Evolutionary conservation across 75 land plant genomes (phyloP).

Genomic region (Pinus albicaulis): DNA sequence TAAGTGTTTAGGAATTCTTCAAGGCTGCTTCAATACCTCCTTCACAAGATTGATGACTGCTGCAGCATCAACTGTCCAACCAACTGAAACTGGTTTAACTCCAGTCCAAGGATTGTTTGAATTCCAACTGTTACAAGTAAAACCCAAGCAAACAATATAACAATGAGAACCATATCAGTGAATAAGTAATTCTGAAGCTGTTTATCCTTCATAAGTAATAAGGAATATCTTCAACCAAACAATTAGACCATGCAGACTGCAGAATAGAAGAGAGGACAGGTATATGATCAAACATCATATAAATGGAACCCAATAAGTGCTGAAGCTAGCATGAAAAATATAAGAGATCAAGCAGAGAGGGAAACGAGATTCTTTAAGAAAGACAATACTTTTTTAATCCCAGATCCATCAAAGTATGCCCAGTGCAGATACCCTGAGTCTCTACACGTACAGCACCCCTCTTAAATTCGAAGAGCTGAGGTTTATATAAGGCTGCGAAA

Average conservation of each 20-base stretch:
- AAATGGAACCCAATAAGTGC: no score
- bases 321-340: background rate
- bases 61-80: slow-evolving; percentile 81
- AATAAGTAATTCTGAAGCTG: no score
- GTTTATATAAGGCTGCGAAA: slow-evolving; percentile 76
- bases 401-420: slow-evolving; percentile 89
- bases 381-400: slow-evolving; percentile 77
- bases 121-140: slow-evolving; percentile 68
- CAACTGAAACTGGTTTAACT: slow-evolving; percentile 73
- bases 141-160: background rate
- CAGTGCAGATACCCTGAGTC: slow-evolving; percentile 87
- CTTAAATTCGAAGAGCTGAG: slow-evolving; percentile 82
- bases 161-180: background rate
- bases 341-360: background rate
- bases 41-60: slow-evolving; percentile 57
- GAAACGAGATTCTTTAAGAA: slow-evolving; percentile 2
- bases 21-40: slow-evolving; percentile 52
- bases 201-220: no score
- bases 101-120: slow-evolving; percentile 81
- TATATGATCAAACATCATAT: no score
- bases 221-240: no score
- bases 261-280: no score
- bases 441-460: slow-evolving; percentile 94
- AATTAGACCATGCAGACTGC: no score
- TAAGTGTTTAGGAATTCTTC: slow-evolving; percentile 8